A percentile compares a stretch with the other conserved stretches of the same genome.
Evolutionary conservation across 2,329 filamentous ascomycete genomes (phyloP).

Genomic region (Botrytis aclada): DNA sequence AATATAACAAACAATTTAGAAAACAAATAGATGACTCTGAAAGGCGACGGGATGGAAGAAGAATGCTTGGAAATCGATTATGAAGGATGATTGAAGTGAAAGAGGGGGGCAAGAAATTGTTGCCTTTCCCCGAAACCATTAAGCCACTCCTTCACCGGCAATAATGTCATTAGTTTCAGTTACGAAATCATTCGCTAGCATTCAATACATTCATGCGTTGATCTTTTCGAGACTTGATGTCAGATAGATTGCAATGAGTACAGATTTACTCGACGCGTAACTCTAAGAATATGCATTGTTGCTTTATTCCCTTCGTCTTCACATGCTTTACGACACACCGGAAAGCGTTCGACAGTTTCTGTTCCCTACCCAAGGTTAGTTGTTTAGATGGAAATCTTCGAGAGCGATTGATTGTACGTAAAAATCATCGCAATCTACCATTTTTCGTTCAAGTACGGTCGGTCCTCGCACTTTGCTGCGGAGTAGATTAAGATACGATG

Average conservation of each 20-base stretch:
- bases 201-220: not conserved
- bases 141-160: not conserved
- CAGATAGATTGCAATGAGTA: not conserved
- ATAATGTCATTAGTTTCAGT: conserved; percentile 9
- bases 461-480: not conserved
- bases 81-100: not conserved
- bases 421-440: not conserved
- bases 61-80: not conserved
- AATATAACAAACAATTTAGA: no score
- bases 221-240: not conserved
- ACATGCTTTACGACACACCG: not conserved
- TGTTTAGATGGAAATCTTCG: not conserved
- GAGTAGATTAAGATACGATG: not conserved
- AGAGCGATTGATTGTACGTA: not conserved
- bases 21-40: not conserved
- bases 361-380: not conserved
- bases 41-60: not conserved
- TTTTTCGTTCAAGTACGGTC: not conserved
- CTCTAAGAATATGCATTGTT: not conserved
- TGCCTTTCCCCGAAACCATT: not conserved
- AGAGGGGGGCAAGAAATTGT: not conserved
- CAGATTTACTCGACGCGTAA: not conserved
- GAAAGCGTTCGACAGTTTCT: not conserved
- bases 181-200: conserved; percentile 9
- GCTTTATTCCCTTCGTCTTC: not conserved